phyloP scores from a whole-genome alignment of 768 basidiomycete genomes.

The Boletellus emodensis region DNA sequence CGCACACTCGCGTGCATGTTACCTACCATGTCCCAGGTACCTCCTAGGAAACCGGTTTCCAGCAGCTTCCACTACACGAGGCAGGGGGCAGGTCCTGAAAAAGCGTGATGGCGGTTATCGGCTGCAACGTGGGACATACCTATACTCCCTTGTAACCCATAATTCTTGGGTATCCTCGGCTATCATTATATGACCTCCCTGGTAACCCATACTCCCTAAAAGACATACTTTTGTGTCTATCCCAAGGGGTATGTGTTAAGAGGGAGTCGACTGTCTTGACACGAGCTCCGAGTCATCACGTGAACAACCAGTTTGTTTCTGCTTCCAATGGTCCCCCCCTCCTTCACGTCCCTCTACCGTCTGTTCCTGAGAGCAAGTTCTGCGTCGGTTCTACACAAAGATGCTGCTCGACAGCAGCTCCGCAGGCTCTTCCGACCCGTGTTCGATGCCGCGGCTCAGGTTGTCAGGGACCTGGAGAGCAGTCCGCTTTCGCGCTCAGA shows the following conservation, averaged over 20 bases:
- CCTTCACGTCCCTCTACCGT: constrained; percentile 57
- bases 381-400: constrained; percentile 55
- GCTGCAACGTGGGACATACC: constrained; percentile 10
- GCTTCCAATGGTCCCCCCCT: constrained; percentile 25
- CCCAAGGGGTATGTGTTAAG: too few relatives aligned
- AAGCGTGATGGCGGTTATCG: constrained; percentile 6
- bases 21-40: constrained; percentile 20
- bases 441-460: constrained; percentile 49
- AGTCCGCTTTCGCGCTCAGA: constrained; percentile 22
- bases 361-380: constrained; percentile 54
- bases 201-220: too few relatives aligned
- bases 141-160: too few relatives aligned
- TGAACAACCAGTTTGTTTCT: neutral
- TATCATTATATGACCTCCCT: too few relatives aligned
- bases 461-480: constrained; percentile 39
- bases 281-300: constrained; percentile 5
- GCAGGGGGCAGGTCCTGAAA: constrained; percentile 10
- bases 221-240: too few relatives aligned
- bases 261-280: too few relatives aligned
- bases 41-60: constrained; percentile 16
- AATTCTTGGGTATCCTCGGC: too few relatives aligned
- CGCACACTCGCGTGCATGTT: neutral
- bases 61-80: constrained; percentile 17
- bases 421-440: constrained; percentile 50
- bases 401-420: constrained; percentile 39